These are phyloP conservation scores for Triticum urartu DNA, from an alignment of 176 grass and related monocot species.

Conservation along the genomic window DNA sequence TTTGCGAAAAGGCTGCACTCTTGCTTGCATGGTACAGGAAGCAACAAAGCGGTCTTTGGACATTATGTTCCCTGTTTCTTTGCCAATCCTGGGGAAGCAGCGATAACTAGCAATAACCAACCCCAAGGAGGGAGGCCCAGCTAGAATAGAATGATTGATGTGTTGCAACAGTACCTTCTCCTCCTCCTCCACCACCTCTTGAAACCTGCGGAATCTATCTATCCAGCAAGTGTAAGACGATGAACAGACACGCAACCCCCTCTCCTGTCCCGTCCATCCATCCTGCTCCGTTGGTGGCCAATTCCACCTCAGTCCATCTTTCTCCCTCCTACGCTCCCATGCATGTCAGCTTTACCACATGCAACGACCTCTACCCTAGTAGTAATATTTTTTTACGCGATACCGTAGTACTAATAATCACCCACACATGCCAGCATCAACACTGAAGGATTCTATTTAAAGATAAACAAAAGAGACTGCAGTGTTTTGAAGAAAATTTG, in stretches of 20 bases:
- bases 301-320: not conserved
- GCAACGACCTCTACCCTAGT: not conserved
- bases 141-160: constrained; percentile 39
- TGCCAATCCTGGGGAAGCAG: constrained; percentile 43
- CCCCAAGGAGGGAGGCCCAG: not conserved
- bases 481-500: too few species aligned
- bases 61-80: not conserved
- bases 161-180: not conserved
- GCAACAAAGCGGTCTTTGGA: not conserved
- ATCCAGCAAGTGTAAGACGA: not conserved
- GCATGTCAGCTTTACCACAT: constrained; percentile 46
- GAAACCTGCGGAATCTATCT: constrained; percentile 8
- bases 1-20: not conserved
- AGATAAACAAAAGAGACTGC: too few species aligned
- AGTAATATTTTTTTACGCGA: not conserved
- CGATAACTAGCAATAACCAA: constrained; percentile 32
- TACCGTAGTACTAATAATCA: too few species aligned
- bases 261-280: not conserved
- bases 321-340: constrained; percentile 1
- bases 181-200: not conserved
- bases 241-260: not conserved
- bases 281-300: constrained; percentile 19
- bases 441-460: too few species aligned
- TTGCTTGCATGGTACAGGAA: not conserved
- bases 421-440: too few species aligned